These are phyloP conservation scores for Tephrocybe sp. DNA, from an alignment of 768 basidiomycete genomes.

Conservation along the genomic window DNA sequence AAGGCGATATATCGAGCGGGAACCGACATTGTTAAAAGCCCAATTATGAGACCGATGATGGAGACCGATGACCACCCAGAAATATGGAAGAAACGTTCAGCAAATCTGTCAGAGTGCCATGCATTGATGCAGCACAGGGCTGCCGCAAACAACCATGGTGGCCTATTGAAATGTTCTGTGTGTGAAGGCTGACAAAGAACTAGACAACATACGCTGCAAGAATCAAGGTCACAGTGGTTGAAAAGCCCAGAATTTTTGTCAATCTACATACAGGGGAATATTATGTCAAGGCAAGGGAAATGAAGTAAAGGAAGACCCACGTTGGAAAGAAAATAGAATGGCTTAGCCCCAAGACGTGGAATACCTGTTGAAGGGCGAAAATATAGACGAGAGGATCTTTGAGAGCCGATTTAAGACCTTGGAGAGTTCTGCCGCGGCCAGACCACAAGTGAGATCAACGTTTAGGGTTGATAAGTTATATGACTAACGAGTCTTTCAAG, in stretches of 20 bases:
- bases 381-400: conserved; percentile 53
- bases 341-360: conserved; percentile 53
- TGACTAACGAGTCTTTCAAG: conserved; percentile 51
- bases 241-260: conserved; percentile 59
- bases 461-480: background rate
- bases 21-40: conserved; percentile 47
- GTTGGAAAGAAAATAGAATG: conserved; percentile 62
- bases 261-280: conserved; percentile 31
- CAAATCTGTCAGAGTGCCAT: conserved; percentile 58
- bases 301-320: conserved; percentile 28
- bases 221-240: conserved; percentile 55
- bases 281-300: background rate
- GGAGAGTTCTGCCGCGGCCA: conserved; percentile 34
- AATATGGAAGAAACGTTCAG: conserved; percentile 66
- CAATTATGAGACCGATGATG: conserved; percentile 61
- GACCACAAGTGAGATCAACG: no score
- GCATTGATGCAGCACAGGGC: conserved; percentile 50
- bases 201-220: conserved; percentile 50
- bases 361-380: conserved; percentile 52
- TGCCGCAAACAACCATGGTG: conserved; percentile 59
- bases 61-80: conserved; percentile 54
- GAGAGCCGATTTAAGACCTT: conserved; percentile 53
- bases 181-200: background rate
- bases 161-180: conserved; percentile 31
- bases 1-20: conserved; percentile 60